phyloP scores from a whole-genome alignment of 2,329 filamentous ascomycete species.

The Aspergillus sp. region DNA sequence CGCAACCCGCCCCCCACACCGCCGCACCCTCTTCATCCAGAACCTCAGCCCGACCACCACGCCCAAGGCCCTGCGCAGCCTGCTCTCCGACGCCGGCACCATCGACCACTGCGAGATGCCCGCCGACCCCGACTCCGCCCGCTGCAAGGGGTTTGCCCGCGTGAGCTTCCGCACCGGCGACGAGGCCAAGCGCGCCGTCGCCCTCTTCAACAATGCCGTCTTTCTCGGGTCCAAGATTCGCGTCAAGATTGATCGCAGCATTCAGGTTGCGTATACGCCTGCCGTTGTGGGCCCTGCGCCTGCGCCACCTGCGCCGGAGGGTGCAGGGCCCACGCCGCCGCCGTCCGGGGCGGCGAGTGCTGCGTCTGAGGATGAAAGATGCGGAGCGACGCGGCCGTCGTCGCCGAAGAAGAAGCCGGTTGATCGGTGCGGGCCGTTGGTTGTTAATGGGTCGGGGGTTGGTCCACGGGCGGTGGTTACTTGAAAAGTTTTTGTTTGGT shows the following conservation, averaged over 20 bases:
- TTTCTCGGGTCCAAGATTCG: conserved; percentile 35
- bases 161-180: conserved; percentile 33
- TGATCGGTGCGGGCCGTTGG: conserved; percentile 28
- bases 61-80: conserved; percentile 23
- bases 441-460: conserved; percentile 33
- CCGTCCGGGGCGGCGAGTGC: background rate
- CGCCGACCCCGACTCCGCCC: conserved; percentile 19
- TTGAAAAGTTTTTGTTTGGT: conserved; percentile 5
- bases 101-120: conserved; percentile 35
- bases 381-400: background rate
- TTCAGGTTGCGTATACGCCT: conserved; percentile 6
- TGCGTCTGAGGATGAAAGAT: background rate
- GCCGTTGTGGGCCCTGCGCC: background rate
- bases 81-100: conserved; percentile 28
- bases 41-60: conserved; percentile 32
- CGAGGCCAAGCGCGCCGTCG: conserved; percentile 35
- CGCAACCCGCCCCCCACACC: conserved; percentile 10
- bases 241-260: conserved; percentile 31
- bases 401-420: background rate
- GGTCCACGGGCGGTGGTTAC: conserved; percentile 17
- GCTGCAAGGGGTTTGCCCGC: conserved; percentile 25
- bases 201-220: conserved; percentile 31
- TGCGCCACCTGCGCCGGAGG: background rate
- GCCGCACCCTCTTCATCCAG: conserved; percentile 26
- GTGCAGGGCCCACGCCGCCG: background rate